Base-by-base conservation (phyloP, 1,284 basidiomycete genomes). In the Malassezia sp. region DNA sequence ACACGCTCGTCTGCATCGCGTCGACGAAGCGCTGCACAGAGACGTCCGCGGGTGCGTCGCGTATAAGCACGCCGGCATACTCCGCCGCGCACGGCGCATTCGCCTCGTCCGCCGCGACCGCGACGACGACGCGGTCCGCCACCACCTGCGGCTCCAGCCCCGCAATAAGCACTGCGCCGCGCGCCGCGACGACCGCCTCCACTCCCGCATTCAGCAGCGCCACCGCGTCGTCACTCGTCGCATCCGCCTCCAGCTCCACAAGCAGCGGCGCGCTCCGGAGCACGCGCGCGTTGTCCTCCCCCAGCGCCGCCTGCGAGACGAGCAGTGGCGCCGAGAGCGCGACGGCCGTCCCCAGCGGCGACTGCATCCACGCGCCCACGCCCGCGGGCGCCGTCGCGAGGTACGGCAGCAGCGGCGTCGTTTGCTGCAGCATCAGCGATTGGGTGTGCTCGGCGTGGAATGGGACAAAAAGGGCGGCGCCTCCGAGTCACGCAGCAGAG, bases 361-460 rank as follows among this genome's bases (percentile, higher is more conserved):
- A 47, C 17, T 28, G 11, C 31, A 31, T 52, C 49, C 38, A 59
- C 6, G 20, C 41, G 0, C 22, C 27, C 11, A 20, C 15, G 4
- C 10, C 40, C 42, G 47, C 38, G 24, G 42, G 39, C 31, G 50
- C 54, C 22, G 45, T 46, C 27, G 59, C 54, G 37, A 62, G 41
- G 21, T 51, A 45, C 33, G 62, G 60, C 35, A 64, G 36, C 17
- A 64, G 18, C 15, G 62, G 57, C 2, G 59, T 49, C 20, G 57
- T 56, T 37, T 63, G 58, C 45, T 59, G 56, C 54, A 60, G 54
- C 61, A 63, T 63, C 34, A n/a, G n/a, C n/a, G n/a, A n/a, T 23
- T 27, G 7, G 6, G 26, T n/a, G n/a, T n/a, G n/a, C 41, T 28
- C 24, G 36, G 21, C 14, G 21, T 14, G 22, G 35, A 20, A 8